Conservation (phyloP, 139 green algal species). For the Chlamydomonas sp. region DNA sequence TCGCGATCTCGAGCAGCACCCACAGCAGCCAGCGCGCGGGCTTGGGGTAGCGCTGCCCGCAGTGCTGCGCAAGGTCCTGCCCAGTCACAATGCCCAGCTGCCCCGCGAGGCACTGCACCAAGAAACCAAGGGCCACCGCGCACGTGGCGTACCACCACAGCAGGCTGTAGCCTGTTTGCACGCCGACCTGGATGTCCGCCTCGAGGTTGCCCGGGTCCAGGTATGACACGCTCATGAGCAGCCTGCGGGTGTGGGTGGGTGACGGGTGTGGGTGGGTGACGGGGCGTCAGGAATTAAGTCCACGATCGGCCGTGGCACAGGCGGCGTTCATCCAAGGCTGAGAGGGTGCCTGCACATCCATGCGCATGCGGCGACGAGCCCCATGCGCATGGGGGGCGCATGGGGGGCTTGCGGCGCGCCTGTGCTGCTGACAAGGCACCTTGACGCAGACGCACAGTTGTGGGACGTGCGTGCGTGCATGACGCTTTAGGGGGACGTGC, state of each 20-base stretch:
- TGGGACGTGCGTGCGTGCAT: background rate
- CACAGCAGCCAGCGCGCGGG: background rate
- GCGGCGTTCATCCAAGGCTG: no score
- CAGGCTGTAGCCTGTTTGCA: background rate
- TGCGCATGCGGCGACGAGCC: background rate
- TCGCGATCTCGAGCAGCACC: constrained; percentile 1
- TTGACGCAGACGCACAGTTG: background rate
- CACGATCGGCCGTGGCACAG: no score
- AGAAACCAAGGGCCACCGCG: background rate
- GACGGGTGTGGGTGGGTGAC: no score
- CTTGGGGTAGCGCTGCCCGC: background rate
- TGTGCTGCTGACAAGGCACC: background rate
- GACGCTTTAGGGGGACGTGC: background rate
- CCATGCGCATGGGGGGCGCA: background rate
- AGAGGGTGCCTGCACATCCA: no score
- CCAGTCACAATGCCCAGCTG: constrained; percentile 10
- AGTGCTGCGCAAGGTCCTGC: background rate
- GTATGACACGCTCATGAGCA: constrained; percentile 11
- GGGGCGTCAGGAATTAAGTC: no score
- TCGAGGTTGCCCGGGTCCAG: constrained; percentile 9
- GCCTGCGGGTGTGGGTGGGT: no score
- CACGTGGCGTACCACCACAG: constrained; percentile 9
- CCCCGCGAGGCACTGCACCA: background rate
- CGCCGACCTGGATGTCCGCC: constrained; percentile 5
- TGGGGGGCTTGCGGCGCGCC: background rate